phyloP scores from a whole-genome alignment of 768 basidiomycete genomes.

The Cystofilobasidium macerans region DNA sequence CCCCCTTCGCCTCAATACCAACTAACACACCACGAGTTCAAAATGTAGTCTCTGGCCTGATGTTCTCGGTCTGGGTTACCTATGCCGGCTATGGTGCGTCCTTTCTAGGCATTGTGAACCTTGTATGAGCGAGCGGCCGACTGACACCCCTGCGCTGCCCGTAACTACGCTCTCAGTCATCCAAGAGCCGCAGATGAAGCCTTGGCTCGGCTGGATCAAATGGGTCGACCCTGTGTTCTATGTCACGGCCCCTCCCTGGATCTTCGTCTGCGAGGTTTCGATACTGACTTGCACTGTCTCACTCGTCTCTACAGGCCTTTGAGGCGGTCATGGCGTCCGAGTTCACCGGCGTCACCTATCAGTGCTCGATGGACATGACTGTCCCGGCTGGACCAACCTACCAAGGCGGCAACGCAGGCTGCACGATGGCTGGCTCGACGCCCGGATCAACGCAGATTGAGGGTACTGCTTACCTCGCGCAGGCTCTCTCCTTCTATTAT shows the following conservation, averaged over 20 bases:
- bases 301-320: slow-evolving; percentile 45
- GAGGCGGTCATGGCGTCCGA: slow-evolving; percentile 16
- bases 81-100: too few relatives aligned
- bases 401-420: slow-evolving; percentile 25
- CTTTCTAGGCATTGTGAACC: too few relatives aligned
- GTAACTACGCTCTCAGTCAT: too few relatives aligned
- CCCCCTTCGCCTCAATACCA: too few relatives aligned
- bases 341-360: background rate
- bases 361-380: background rate
- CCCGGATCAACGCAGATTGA: slow-evolving; percentile 9
- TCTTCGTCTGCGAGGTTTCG: too few relatives aligned
- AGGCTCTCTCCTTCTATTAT: slow-evolving; percentile 30
- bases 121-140: too few relatives aligned
- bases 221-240: too few relatives aligned
- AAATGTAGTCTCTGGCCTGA: too few relatives aligned
- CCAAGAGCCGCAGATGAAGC: slow-evolving; percentile 33
- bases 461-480: slow-evolving; percentile 31
- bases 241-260: too few relatives aligned
- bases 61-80: too few relatives aligned
- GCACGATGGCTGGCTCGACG: background rate
- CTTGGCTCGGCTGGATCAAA: slow-evolving; percentile 42
- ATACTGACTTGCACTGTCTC: too few relatives aligned
- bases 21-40: too few relatives aligned
- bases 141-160: slow-evolving; percentile 25
- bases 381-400: slow-evolving; percentile 28